Evolutionary conservation across 1,284 basidiomycete species (phyloP), one percentile per base, ranked within the genome.

Genomic region (Boletus calvinii): DNA sequence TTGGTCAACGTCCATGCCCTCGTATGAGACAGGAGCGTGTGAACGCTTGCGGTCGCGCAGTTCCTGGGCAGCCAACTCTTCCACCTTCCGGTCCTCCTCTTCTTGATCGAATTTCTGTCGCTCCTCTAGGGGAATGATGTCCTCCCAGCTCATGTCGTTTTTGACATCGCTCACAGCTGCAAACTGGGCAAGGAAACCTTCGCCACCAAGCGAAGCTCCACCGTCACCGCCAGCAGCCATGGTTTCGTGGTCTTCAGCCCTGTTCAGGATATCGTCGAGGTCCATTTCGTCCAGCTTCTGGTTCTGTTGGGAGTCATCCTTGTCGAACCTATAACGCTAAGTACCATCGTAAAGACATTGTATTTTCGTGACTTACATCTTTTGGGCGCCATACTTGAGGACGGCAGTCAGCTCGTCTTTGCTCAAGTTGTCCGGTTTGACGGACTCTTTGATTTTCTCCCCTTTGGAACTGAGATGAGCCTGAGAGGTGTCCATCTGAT

Each of bases 221-320:
- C 85, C 85, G 30, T 94, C 92, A 31, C 83, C 87, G 39, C 80
- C 81, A 37, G 85, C 83, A 10, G 85, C 85, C 62, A 94, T 81
- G 1, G 97, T 99, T 73, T 99, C 97, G 72, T 97, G 95, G 62
- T 92, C 93, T 71, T 99, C 97, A 40, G 97, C 97, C 58, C 93
- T 90, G 66, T 90, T 96, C 50, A 99, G 83, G 64, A 99, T 96
- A 61, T 98, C 97, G 71, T 99, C 97, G 13, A 99, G 84, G 71
- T 99, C 95, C 93, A 99, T 95, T 69, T 98, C 94, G 67, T 98
- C 96, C 40, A 99, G 86, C 74, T 99, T 98, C 74, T 95, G 85
- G 72, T 87, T 94, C 72, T 97, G 94, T 56, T 90, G 87, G 48
- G 78, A 81, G 70, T 96, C 93, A 72, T 98, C 94, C 69, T 94